Evolutionary conservation across 441 rosid species (phyloP).

Genomic region (Erysimum cheiri): DNA sequence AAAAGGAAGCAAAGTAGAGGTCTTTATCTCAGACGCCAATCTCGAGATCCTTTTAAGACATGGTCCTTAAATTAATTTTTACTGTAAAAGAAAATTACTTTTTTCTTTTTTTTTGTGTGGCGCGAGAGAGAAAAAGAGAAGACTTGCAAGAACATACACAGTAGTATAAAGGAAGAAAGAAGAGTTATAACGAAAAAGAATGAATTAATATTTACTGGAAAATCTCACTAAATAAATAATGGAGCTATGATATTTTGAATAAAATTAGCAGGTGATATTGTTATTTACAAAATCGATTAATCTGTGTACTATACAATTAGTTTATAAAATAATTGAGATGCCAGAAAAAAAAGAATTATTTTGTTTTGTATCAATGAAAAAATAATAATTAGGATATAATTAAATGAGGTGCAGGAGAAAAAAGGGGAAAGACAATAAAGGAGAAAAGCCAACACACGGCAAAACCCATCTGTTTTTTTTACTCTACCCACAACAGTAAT

Average conservation of each 20-base stretch:
- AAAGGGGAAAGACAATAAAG: conserved; percentile 43
- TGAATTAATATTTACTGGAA: neutral
- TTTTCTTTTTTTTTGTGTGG: conserved; percentile 20
- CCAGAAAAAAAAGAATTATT: neutral
- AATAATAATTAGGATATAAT: conserved; percentile 1
- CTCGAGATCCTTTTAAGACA: conserved; percentile 47
- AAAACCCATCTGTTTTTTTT: conserved; percentile 41
- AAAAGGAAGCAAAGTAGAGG: conserved; percentile 38
- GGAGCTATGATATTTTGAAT: too few species aligned
- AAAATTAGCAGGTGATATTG: too few species aligned
- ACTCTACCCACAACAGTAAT: conserved; percentile 38
- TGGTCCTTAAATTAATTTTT: neutral
- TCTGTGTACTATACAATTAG: too few species aligned
- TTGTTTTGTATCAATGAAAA: neutral
- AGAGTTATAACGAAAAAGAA: too few species aligned
- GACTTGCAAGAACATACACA: conserved; percentile 27
- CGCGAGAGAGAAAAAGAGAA: conserved; percentile 31
- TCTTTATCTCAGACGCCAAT: conserved; percentile 44
- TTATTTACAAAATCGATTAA: too few species aligned
- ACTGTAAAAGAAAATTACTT: conserved; percentile 2
- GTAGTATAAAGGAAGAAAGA: neutral
- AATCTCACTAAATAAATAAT: neutral
- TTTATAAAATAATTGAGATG: neutral
- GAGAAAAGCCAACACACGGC: conserved; percentile 46
- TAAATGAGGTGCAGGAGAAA: conserved; percentile 30